Conservation (phyloP, 805 yeast genomes). For the Candida vartiovaarae region DNA sequence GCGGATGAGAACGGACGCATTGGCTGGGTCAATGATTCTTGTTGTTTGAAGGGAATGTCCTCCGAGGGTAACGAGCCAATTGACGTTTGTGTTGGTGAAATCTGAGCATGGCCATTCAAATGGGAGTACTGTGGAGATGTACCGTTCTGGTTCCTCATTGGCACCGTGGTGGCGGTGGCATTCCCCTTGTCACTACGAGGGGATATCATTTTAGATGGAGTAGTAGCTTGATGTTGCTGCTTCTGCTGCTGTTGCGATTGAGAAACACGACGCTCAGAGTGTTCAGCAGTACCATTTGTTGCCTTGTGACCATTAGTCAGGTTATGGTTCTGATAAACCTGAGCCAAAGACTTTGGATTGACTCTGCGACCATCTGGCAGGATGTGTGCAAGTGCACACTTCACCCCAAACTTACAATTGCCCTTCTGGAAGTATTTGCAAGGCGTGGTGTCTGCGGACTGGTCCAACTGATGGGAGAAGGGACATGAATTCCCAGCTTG, state of each 20-base stretch:
- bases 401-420: constrained; percentile 91
- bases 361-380: constrained; percentile 84
- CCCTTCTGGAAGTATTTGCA: constrained; percentile 95
- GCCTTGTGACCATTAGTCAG: constrained; percentile 3
- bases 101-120: no score
- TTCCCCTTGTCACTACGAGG: no score
- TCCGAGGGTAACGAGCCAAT: no score
- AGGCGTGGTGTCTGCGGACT: constrained; percentile 45
- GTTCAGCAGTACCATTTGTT: background rate
- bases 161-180: no score
- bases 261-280: no score
- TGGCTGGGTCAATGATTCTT: background rate
- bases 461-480: constrained; percentile 66
- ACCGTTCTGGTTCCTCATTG: no score
- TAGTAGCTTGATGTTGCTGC: no score
- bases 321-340: constrained; percentile 23
- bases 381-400: constrained; percentile 91
- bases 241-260: no score
- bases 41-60: no score
- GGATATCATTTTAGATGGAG: no score
- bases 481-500: constrained; percentile 94
- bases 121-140: no score
- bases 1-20: constrained; percentile 10
- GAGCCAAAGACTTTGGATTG: constrained; percentile 40
- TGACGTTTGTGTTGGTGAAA: no score